These are phyloP conservation scores for Eragrostis curvula DNA, from an alignment of 176 grass and related monocot species.

Conservation along the genomic window DNA sequence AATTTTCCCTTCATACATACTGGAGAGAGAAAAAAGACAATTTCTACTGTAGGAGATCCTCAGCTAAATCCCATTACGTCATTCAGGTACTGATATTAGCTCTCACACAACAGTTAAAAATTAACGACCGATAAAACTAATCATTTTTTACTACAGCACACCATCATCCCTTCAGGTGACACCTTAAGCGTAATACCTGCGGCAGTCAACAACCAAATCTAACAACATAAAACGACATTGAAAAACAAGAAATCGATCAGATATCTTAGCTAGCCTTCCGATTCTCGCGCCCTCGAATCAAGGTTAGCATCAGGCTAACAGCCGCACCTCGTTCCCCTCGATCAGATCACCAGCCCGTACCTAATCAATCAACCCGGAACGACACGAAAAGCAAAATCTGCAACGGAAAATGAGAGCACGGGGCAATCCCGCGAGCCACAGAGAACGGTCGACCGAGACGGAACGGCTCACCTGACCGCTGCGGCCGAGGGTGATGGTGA, in stretches of 20 bases:
- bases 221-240: neutral
- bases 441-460: neutral
- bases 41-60: neutral
- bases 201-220: neutral
- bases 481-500: slow-evolving; percentile 79
- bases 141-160: neutral
- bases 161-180: neutral
- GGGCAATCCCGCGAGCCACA: neutral
- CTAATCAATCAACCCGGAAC: slow-evolving; percentile 28
- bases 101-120: neutral
- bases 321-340: neutral
- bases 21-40: neutral
- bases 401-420: neutral
- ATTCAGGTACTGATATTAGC: neutral
- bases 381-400: neutral
- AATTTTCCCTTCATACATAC: neutral
- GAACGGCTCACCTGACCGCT: slow-evolving; percentile 65
- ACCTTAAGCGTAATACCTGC: neutral
- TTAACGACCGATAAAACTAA: neutral
- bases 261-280: neutral
- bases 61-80: neutral
- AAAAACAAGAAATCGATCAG: neutral
- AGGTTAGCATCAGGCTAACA: neutral
- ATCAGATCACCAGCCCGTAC: slow-evolving; percentile 12
- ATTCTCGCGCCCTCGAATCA: neutral